A percentile compares a stretch with the other conserved stretches of the same genome.
Evolutionary conservation across 2,329 filamentous ascomycete species (phyloP).

Genomic region (Neonectria hederae): DNA sequence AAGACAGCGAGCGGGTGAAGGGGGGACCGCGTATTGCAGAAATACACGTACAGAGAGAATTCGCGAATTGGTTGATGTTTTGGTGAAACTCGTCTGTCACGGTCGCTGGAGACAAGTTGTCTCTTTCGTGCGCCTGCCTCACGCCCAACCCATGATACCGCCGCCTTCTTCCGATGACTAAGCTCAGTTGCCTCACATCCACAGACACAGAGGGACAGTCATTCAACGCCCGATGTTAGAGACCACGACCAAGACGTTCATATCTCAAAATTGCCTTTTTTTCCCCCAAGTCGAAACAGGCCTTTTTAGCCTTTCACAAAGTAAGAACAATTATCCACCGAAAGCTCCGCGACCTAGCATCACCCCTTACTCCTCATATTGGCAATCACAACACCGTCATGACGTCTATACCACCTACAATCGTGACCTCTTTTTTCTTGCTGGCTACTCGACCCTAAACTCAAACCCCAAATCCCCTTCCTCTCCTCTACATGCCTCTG

Average conservation of each 20-base stretch:
- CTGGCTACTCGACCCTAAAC: conserved; percentile 36
- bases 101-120: conserved; percentile 10
- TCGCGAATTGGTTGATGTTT: conserved; percentile 18
- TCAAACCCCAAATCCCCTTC: conserved; percentile 31
- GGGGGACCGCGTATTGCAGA: background rate
- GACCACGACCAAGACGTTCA: background rate
- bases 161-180: background rate
- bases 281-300: background rate
- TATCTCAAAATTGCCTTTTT: background rate
- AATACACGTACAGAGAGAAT: conserved; percentile 1
- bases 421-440: conserved; percentile 37
- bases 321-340: background rate
- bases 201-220: background rate
- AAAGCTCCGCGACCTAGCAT: background rate
- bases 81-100: conserved; percentile 12
- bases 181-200: background rate
- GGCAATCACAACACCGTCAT: background rate
- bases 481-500: conserved; percentile 11
- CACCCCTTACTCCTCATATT: background rate
- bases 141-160: conserved; percentile 4
- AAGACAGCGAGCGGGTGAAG: background rate
- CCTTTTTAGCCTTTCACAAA: background rate
- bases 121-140: conserved; percentile 11
- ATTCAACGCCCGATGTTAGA: background rate
- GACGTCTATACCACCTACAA: background rate